These are phyloP conservation scores for Blastobotrys indianensis DNA, from an alignment of 1,139 yeast genomes.

Conservation along the genomic window DNA sequence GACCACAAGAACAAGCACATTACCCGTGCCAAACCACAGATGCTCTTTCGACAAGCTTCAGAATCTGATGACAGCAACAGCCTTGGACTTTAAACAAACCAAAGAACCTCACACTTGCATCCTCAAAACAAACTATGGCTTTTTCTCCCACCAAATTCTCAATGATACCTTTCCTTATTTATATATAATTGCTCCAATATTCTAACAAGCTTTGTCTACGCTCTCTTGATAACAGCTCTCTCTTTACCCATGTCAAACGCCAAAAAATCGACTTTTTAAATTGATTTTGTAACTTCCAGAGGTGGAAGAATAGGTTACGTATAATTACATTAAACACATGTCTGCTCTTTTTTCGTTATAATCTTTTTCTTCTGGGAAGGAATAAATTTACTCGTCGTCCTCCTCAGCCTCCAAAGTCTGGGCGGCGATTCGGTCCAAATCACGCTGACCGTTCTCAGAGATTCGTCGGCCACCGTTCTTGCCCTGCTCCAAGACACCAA, in stretches of 20 bases:
- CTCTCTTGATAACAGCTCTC: too few species aligned
- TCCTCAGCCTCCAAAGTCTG: conserved; percentile 90
- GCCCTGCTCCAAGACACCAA: conserved; percentile 94
- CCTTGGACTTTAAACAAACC: not conserved
- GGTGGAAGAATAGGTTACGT: not conserved
- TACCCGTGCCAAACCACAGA: conserved; percentile 13
- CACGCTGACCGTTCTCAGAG: conserved; percentile 99
- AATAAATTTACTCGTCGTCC: conserved; percentile 38
- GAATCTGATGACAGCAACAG: conserved; percentile 4
- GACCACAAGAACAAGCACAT: conserved; percentile 44
- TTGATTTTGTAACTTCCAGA: too few species aligned
- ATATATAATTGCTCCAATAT: not conserved
- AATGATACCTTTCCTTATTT: not conserved
- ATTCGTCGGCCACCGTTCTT: conserved; percentile 99
- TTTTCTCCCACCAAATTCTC: too few species aligned
- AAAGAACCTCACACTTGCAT: not conserved
- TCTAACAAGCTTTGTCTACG: not conserved
- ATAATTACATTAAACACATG: conserved; percentile 8
- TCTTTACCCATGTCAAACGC: too few species aligned
- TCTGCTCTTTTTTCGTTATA: not conserved
- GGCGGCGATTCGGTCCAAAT: conserved; percentile 99
- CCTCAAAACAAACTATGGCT: too few species aligned
- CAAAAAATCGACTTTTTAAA: too few species aligned
- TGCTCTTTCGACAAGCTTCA: conserved; percentile 11
- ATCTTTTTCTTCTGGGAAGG: not conserved